Conservation (phyloP, 169 alveolate genomes). For the Hepatocystis sp. region DNA sequence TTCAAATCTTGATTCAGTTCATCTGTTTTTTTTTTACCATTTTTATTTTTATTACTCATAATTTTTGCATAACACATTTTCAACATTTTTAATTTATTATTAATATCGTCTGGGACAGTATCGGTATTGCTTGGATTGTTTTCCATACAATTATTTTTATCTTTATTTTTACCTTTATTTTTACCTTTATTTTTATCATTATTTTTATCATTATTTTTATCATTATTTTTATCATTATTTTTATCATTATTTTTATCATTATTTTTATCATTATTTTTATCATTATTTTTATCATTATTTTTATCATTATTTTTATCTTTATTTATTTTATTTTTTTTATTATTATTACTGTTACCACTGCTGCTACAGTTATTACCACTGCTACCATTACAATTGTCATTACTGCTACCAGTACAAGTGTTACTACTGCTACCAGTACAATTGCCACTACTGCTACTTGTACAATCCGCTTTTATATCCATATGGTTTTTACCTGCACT, state of each 20-base stretch:
- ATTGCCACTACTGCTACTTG: not conserved
- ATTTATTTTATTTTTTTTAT: not conserved
- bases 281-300: not conserved
- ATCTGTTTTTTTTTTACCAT: not conserved
- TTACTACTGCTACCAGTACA: not conserved
- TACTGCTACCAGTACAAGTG: not conserved
- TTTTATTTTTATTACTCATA: not conserved
- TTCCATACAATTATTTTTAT: not conserved
- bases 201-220: not conserved
- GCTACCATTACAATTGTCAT: no score
- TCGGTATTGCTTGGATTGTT: not conserved
- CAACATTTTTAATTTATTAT: not conserved
- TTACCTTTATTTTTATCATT: not conserved
- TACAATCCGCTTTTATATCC: not conserved
- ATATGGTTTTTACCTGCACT: not conserved
- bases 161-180: no score
- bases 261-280: conserved; percentile 1
- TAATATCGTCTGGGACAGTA: not conserved
- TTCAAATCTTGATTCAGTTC: not conserved
- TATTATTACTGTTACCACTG: no score
- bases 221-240: not conserved
- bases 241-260: not conserved
- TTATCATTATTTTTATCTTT: not conserved
- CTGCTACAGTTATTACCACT: no score
- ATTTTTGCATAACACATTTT: not conserved